phyloP scores from a whole-genome alignment of 2,329 filamentous ascomycete species.

The Alternaria postmessia region DNA sequence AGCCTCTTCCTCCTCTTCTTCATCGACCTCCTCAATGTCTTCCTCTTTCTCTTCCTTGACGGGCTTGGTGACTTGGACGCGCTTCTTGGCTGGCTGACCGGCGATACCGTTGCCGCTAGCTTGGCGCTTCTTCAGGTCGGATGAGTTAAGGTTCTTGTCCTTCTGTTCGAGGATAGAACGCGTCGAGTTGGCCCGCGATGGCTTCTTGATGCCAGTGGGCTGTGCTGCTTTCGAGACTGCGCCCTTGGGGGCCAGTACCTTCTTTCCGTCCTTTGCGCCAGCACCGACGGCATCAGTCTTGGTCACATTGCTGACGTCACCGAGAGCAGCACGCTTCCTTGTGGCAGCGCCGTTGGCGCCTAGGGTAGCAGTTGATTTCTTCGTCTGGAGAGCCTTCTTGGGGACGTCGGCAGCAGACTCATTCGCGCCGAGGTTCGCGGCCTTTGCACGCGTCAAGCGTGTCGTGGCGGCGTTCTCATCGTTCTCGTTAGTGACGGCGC shows the following conservation, averaged over 20 bases:
- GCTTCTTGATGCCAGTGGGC: slow-evolving; percentile 82
- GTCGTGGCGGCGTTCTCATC: slow-evolving; percentile 84
- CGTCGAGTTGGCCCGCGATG: slow-evolving; percentile 65
- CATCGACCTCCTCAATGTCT: slow-evolving; percentile 57
- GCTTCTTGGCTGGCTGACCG: slow-evolving; percentile 72
- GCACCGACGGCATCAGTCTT: slow-evolving; percentile 67
- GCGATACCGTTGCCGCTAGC: slow-evolving; percentile 76
- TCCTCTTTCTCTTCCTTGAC: slow-evolving; percentile 64
- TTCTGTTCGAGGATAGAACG: slow-evolving; percentile 72
- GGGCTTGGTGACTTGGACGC: slow-evolving; percentile 62
- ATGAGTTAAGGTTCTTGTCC: slow-evolving; percentile 69
- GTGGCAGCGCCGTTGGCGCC: slow-evolving; percentile 53
- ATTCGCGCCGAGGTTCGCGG: slow-evolving; percentile 71
- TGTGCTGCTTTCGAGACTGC: slow-evolving; percentile 80
- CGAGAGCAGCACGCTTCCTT: slow-evolving; percentile 83
- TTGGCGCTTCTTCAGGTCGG: slow-evolving; percentile 77
- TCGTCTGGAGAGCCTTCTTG: slow-evolving; percentile 58
- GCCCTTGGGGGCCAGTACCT: slow-evolving; percentile 68
- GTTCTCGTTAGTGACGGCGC: slow-evolving; percentile 87
- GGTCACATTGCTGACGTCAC: slow-evolving; percentile 93
- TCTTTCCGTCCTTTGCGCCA: slow-evolving; percentile 69
- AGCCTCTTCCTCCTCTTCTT: slow-evolving; percentile 56
- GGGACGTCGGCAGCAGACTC: slow-evolving; percentile 63
- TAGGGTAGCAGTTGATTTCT: slow-evolving; percentile 53
- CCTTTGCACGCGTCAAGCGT: slow-evolving; percentile 92